Evolutionary conservation across 2,329 filamentous ascomycete genomes (phyloP).

Genomic region (Botryotinia globosa): DNA sequence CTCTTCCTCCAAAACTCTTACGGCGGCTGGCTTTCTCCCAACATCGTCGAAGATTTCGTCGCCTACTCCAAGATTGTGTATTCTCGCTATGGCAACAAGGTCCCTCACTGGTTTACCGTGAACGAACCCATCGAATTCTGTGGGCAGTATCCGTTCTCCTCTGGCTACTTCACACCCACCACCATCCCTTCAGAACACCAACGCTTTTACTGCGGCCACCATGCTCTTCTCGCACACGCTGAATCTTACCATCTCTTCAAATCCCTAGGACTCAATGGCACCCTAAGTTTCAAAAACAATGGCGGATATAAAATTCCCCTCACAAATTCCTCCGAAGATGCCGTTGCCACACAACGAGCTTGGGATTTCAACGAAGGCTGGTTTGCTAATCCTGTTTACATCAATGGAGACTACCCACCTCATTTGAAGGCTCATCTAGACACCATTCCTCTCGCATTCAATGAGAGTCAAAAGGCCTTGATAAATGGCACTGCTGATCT

Average conservation of each 20-base stretch:
- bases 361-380: slow-evolving; percentile 44
- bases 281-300: slow-evolving; percentile 44
- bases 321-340: slow-evolving; percentile 40
- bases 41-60: slow-evolving; percentile 50
- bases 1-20: slow-evolving; percentile 42
- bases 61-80: slow-evolving; percentile 52
- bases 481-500: slow-evolving; percentile 54
- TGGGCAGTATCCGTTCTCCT: slow-evolving; percentile 26
- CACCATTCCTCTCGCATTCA: slow-evolving; percentile 46
- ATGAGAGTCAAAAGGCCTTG: slow-evolving; percentile 46
- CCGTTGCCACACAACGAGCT: slow-evolving; percentile 33
- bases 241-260: slow-evolving; percentile 51
- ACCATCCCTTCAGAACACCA: slow-evolving; percentile 42
- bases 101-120: slow-evolving; percentile 52
- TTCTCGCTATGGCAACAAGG: slow-evolving; percentile 49
- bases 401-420: slow-evolving; percentile 50
- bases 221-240: slow-evolving; percentile 49
- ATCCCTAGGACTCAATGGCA: slow-evolving; percentile 50
- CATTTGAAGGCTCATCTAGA: slow-evolving; percentile 40
- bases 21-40: slow-evolving; percentile 45
- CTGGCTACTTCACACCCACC: slow-evolving; percentile 41
- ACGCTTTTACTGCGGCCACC: slow-evolving; percentile 41
- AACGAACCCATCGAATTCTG: slow-evolving; percentile 48
- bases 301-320: slow-evolving; percentile 49
- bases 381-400: slow-evolving; percentile 53